Evolutionary conservation across 345 rosid genomes (phyloP).

Genomic region (Lagerstroemia speciosa): DNA sequence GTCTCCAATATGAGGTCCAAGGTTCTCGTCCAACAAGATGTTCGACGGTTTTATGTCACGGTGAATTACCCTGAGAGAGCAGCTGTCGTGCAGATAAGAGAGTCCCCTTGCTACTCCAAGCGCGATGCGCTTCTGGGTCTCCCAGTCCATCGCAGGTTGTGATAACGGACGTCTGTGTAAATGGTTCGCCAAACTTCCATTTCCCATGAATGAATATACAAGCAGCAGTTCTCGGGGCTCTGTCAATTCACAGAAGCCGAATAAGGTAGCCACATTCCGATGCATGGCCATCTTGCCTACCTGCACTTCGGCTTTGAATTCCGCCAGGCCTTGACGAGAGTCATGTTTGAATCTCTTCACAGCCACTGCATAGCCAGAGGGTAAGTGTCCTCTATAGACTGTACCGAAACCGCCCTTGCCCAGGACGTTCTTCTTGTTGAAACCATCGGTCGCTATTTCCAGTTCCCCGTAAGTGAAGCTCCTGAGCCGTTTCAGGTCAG

Average conservation of each 20-base stretch:
- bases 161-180: not conserved
- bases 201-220: conserved; percentile 10
- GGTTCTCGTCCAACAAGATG: conserved; percentile 10
- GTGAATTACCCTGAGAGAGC: conserved; percentile 5
- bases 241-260: not conserved
- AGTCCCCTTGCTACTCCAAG: conserved; percentile 10
- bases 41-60: conserved; percentile 3
- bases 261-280: not conserved
- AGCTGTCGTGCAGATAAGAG: conserved; percentile 7
- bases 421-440: not conserved
- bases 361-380: conserved; percentile 4
- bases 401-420: not conserved
- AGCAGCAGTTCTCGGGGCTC: not conserved
- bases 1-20: conserved; percentile 5
- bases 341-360: not conserved
- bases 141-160: conserved; percentile 1
- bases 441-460: not conserved
- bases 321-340: not conserved
- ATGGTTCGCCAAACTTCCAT: not conserved
- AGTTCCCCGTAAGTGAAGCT: conserved; percentile 2
- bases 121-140: conserved; percentile 7
- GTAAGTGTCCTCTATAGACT: conserved; percentile 5
- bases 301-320: not conserved
- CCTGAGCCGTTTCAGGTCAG: not conserved
- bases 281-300: conserved; percentile 4